A percentile compares a stretch with the other conserved stretches of the same genome.
These are phyloP conservation scores for Amphichorda felina DNA, from an alignment of 2,329 filamentous ascomycete species.

Conservation along the genomic window DNA sequence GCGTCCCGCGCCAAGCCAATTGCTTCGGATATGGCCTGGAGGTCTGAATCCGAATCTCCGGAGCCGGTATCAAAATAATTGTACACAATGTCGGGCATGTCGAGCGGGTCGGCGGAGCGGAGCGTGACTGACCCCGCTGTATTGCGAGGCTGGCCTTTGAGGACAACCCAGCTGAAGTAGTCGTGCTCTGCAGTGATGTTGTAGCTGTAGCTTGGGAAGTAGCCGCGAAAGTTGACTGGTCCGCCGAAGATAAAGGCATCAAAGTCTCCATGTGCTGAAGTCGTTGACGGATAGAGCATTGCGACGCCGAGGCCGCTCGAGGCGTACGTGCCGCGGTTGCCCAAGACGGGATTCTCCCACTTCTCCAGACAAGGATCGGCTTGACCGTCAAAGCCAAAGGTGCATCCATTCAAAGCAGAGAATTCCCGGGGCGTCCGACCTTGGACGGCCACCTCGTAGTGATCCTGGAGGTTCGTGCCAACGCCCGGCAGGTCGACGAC, in stretches of 20 bases:
- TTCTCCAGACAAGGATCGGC: conserved; percentile 23
- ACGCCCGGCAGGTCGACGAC: conserved; percentile 41
- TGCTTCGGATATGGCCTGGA: conserved; percentile 41
- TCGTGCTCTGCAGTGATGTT: too few species aligned
- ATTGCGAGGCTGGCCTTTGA: conserved; percentile 53
- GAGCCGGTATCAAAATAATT: conserved; percentile 16
- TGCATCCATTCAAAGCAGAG: too few species aligned
- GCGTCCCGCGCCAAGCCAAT: conserved; percentile 35
- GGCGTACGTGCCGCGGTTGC: conserved; percentile 18
- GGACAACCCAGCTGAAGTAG: conserved; percentile 20
- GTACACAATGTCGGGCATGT: conserved; percentile 48
- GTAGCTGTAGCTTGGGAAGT: conserved; percentile 34
- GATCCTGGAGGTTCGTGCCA: conserved; percentile 48
- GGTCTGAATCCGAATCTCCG: conserved; percentile 28
- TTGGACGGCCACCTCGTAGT: conserved; percentile 27
- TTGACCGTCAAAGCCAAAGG: too few species aligned
- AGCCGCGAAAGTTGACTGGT: conserved; percentile 38
- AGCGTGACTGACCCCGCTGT: conserved; percentile 47
- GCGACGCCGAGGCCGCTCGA: conserved; percentile 17
- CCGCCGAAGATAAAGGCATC: conserved; percentile 44
- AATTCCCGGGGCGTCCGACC: too few species aligned
- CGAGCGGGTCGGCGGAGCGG: conserved; percentile 44
- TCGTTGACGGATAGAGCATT: conserved; percentile 18
- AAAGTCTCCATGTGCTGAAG: too few species aligned
- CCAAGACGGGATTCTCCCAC: conserved; percentile 21